Base-by-base conservation (phyloP, 495 filamentous ascomycete species). In the Podospora bellae-mahoneyi region DNA sequence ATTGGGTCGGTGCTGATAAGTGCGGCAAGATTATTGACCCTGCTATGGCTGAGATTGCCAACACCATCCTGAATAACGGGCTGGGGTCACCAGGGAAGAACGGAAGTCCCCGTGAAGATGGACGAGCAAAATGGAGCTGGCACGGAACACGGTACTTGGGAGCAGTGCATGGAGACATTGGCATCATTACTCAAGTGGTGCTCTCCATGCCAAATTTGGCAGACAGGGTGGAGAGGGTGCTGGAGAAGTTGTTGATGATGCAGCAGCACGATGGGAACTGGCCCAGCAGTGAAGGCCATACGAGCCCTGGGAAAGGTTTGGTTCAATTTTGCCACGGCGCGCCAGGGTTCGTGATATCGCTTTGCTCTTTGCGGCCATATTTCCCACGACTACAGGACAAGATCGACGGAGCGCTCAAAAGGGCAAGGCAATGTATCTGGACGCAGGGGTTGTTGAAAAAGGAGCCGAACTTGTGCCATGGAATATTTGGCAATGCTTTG, bases 241-340 rank as follows among this genome's bases (percentile, higher is more conserved):
- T 90, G 0, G 72, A 72, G 5, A 67, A 74, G 10, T 68, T 89
- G 10, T 72, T 91, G 1, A 76, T 69, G n/a, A 26, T 69, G 64
- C 84, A 85, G 67, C 65, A 60, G 18, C 1, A 32, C 5, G 75
- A 76, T 58, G 84, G 84, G 0, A 86, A 86, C 62, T 85, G 83
- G 79, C 80, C 82, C 1, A 71, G 71, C 32, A 48, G 53, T 4
- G 72, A 76, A 44, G 68, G 69, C 15, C 23, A 57, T 34, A 68
- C 64, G 7, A 20, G 32, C 0, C 54, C 60, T 1, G 71, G 71
- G 18, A 81, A 78, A 30, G 76, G 74, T 0, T 79, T 89, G 2
- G 87, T 90, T 3, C 88, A 90, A 75, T 85, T 89, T 72, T 90
- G 88, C 73, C 88, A 90, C 71, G 88, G 88, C 16, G 88, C 85